Conservation (phyloP, 257 asterid species). For the Linaria vulgaris region DNA sequence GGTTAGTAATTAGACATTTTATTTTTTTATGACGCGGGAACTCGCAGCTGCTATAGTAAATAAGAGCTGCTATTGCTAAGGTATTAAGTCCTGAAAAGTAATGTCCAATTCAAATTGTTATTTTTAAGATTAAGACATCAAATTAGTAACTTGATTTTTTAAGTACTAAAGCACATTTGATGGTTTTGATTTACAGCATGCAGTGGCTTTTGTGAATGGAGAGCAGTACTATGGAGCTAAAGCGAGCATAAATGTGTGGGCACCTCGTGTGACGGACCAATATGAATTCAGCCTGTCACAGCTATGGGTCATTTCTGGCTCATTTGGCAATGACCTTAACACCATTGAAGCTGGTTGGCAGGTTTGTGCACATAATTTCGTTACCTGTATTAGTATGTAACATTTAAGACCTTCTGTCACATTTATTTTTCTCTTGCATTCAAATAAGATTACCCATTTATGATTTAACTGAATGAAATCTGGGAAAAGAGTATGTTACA, state of each 20-base stretch:
- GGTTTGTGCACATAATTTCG: constrained; percentile 45
- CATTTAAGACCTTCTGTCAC: background rate
- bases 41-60: too few relatives aligned
- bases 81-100: background rate
- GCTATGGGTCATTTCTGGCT: constrained; percentile 86
- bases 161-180: background rate
- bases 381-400: constrained; percentile 1
- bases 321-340: constrained; percentile 88
- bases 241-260: constrained; percentile 93
- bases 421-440: too few relatives aligned
- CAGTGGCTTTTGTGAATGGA: constrained; percentile 89
- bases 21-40: too few relatives aligned
- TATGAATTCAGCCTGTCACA: constrained; percentile 93
- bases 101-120: background rate
- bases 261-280: constrained; percentile 76
- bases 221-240: constrained; percentile 84
- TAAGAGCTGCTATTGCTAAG: background rate
- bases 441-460: too few relatives aligned
- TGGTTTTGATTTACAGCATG: constrained; percentile 50
- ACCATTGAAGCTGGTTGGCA: constrained; percentile 99
- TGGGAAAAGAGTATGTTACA: too few relatives aligned
- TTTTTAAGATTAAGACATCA: background rate
- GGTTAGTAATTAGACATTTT: constrained; percentile 45
- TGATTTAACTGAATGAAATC: too few relatives aligned
- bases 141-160: background rate